Evolutionary conservation across 2,329 filamentous ascomycete genomes (phyloP), one percentile per base, ranked within the genome.

Genomic region (Penicillium glabrum): DNA sequence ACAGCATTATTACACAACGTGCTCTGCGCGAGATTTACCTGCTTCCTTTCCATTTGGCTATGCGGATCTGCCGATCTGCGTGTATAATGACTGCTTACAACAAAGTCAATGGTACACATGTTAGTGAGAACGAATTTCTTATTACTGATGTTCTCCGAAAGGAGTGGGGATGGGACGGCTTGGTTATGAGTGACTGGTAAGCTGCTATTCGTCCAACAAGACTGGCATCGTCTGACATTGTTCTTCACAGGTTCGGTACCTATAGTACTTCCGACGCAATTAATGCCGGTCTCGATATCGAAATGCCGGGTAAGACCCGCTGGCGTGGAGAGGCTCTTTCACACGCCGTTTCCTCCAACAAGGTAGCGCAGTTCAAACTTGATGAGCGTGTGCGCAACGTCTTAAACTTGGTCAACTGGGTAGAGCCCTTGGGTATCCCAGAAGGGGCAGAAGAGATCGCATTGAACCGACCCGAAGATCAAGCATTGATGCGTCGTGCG

Each of bases 1-100:
- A 72, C 62, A 75, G 71, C 19, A 75, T 79, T 50, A 61, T 80
- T 3, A 79, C 77, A 1, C 65, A 85, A 56, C 76, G 85, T 48
- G 82, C 85, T 1, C 68, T 87, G 54, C 77, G 85, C 19, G 86
- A 89, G 66, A 83, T 88, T 16, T 88, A 88, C 61, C 75, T 88
- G 3, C 77, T 83, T 67, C 85, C 86, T 0, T 88, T 89, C 59
- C 83, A 87, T 67, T 79, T 87, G 57, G 83, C 83, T 0, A 75
- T 87, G 56, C 75, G 81, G 19, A 80, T 85, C 26, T 80, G 80
- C 9, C 80, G 82, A 27, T 80, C 82, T 3, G 80, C 80, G 63
- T 80, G 82, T 54, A 69, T 84, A 11, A 86, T 86, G 84, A 83
- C 82, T 8, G 78, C 83, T 3, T 86, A 86, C 64, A 85, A 85